Conservation (phyloP, 2,329 filamentous ascomycete species). For the Boeremia exigua region DNA sequence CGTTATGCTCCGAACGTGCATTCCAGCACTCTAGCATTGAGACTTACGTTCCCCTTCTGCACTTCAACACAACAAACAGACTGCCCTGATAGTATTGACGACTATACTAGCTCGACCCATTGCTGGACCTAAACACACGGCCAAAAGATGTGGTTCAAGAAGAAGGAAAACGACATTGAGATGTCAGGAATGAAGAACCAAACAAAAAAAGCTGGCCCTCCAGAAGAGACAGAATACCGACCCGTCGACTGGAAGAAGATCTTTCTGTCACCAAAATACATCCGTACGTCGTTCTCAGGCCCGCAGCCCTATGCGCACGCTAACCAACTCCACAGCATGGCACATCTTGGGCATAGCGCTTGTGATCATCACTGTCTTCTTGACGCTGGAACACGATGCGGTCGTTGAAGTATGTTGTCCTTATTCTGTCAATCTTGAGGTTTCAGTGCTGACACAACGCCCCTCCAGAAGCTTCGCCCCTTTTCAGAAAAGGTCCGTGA, state of each 20-base stretch:
- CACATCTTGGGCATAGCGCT: constrained; percentile 40
- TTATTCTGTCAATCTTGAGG: not conserved
- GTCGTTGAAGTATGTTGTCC: constrained; percentile 37
- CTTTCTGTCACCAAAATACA: constrained; percentile 43
- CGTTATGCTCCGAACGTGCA: constrained; percentile 17
- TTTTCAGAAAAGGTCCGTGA: constrained; percentile 45
- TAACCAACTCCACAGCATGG: constrained; percentile 34
- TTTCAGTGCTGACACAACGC: constrained; percentile 14
- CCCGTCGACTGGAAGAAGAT: constrained; percentile 44
- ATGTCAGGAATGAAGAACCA: constrained; percentile 35
- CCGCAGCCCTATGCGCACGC: not conserved
- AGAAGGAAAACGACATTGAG: constrained; percentile 38
- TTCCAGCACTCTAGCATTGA: not conserved
- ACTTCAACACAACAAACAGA: not conserved
- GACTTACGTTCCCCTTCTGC: not conserved
- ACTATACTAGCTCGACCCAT: not conserved
- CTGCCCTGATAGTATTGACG: not conserved
- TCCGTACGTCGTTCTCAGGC: constrained; percentile 32
- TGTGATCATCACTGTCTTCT: constrained; percentile 33
- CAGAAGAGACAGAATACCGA: constrained; percentile 42
- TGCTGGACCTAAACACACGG: not conserved
- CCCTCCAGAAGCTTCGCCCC: constrained; percentile 37
- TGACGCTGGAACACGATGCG: constrained; percentile 39
- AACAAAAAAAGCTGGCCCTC: constrained; percentile 21
- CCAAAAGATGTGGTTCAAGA: constrained; percentile 28